A percentile compares a stretch with the other conserved stretches of the same genome.
Evolutionary conservation across 768 basidiomycete genomes (phyloP).

Genomic region (Tulasnella sp.): DNA sequence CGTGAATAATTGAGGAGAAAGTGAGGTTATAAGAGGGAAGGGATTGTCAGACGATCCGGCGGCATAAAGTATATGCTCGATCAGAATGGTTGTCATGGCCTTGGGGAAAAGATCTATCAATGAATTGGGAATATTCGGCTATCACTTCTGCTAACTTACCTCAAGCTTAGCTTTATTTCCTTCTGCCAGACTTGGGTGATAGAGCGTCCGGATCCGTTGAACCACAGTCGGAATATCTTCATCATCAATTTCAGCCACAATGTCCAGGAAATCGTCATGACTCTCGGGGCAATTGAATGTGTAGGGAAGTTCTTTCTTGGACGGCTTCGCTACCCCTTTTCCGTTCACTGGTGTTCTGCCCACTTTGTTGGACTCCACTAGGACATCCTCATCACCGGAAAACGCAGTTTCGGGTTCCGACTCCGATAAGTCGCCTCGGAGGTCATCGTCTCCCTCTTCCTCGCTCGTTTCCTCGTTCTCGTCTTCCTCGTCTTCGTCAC

Average conservation of each 20-base stretch:
- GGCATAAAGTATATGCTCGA: slow-evolving; percentile 83
- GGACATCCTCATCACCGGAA: slow-evolving; percentile 15
- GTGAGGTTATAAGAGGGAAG: slow-evolving; percentile 54
- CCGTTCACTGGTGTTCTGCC: not conserved
- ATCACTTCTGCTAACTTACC: slow-evolving; percentile 44
- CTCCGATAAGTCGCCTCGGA: not conserved
- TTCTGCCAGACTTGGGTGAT: slow-evolving; percentile 87
- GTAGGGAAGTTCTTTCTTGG: slow-evolving; percentile 69
- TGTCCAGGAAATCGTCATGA: slow-evolving; percentile 86
- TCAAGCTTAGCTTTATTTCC: slow-evolving; percentile 92
- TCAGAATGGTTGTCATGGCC: slow-evolving; percentile 69
- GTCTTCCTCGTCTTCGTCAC: slow-evolving; percentile 43
- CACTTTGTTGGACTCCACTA: not conserved
- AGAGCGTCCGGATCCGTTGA: slow-evolving; percentile 82
- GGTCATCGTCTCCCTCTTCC: slow-evolving; percentile 34
- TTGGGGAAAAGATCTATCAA: not conserved
- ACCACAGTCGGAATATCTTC: slow-evolving; percentile 73
- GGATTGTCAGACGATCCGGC: slow-evolving; percentile 60
- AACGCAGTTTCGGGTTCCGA: not conserved
- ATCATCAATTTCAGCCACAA: slow-evolving; percentile 66
- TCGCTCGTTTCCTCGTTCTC: slow-evolving; percentile 37
- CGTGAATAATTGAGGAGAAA: slow-evolving; percentile 74
- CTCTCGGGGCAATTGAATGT: slow-evolving; percentile 84
- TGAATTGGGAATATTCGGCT: not conserved
- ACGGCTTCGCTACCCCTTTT: slow-evolving; percentile 30